Evolutionary conservation across 352 stramenopile species (phyloP), one percentile per base, ranked within the genome.

Genomic region (Phytophthora pisi): DNA sequence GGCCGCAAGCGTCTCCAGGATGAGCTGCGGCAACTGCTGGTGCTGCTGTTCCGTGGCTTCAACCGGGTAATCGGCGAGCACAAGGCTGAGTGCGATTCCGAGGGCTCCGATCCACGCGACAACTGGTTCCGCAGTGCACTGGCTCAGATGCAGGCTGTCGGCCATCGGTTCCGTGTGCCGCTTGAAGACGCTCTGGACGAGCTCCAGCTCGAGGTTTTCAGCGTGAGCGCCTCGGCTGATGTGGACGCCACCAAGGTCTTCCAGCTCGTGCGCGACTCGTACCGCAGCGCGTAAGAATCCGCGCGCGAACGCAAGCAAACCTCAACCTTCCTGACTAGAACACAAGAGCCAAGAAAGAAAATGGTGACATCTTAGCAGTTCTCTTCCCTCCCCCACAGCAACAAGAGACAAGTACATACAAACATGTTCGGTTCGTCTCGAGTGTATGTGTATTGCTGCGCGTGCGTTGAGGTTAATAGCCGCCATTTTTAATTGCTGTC

Each of bases 71-170:
- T 94, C 31, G 72, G 71, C 9, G 83, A 92, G 59, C 88, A 96
- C 74, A 94, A 93, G 74, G 81, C 61, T 24, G 83, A 83, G 53
- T 96, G 86, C 59, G 84, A 91, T 36, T 69, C 77, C 0, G 88
- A 96, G n/a, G 79, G 81, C 20, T 77, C 88, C 11, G 78, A 84
- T 31, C 88, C 86, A 51, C 80, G 84, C 28, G 88, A 94, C 70
- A 94, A 96, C 43, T 96, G 88, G 88, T 92, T 92, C 57, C 55
- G 74, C 38, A 94, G 86, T 68, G 78, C 82, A 31, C 51, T 96
- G 26, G 66, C 79, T 18, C 88, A 90, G 54, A 89, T 94, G 81
- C 85, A 91, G 51, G 77, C 78, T 0, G 65, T 96, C 36, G 88
- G 84, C 5, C 63, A 71, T 56, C 75, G 77, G 18, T 92, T 89